Evolutionary conservation across 2,329 filamentous ascomycete genomes (phyloP).

Genomic region (Ploettnerulaceae sp.): DNA sequence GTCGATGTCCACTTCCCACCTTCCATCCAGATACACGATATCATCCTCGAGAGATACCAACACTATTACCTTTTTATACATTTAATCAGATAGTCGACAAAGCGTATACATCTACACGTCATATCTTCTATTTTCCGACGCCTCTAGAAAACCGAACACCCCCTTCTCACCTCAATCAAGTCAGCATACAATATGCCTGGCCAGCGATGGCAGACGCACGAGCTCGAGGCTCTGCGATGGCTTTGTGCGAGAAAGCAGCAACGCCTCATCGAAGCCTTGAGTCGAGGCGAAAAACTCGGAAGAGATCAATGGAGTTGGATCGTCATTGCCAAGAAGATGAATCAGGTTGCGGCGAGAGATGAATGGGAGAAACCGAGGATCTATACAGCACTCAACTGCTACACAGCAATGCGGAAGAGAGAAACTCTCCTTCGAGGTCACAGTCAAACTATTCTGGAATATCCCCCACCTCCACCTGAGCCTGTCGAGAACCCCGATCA

Average conservation of each 20-base stretch:
- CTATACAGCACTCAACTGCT: constrained; percentile 1
- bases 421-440: not conserved
- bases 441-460: not conserved
- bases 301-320: constrained; percentile 3
- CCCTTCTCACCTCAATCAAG: not conserved
- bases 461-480: not conserved
- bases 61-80: no score
- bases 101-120: no score
- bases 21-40: no score
- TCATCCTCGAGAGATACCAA: no score
- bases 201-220: not conserved
- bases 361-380: not conserved
- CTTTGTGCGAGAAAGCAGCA: not conserved
- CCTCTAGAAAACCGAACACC: no score
- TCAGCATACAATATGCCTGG: not conserved
- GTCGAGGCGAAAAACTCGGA: not conserved
- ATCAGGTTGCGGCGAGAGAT: constrained; percentile 3
- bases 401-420: not conserved
- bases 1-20: no score
- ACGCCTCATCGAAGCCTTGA: not conserved
- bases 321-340: constrained; percentile 4
- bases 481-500: not conserved
- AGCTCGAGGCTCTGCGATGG: not conserved
- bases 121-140: no score
- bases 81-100: no score